Conservation (phyloP, 2,329 filamentous ascomycete species). For the Delphinella strobiligena region DNA sequence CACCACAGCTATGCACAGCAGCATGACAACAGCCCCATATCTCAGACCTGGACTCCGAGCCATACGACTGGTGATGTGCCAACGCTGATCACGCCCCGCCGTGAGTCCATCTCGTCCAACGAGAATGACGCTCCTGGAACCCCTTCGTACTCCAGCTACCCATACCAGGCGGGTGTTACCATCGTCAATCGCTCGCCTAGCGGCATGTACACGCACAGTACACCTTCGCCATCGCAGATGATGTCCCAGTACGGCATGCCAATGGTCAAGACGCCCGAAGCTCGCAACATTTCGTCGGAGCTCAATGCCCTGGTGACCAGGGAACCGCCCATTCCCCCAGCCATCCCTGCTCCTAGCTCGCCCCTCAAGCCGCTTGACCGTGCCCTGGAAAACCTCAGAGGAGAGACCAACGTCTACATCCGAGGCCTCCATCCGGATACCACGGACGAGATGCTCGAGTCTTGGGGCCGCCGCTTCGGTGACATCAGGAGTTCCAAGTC, state of each 20-base stretch:
- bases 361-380: slow-evolving; percentile 85
- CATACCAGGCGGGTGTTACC: slow-evolving; percentile 28
- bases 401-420: slow-evolving; percentile 97
- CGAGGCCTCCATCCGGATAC: slow-evolving; percentile 91
- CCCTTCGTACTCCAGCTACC: slow-evolving; percentile 32
- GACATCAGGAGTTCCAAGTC: slow-evolving; percentile 95
- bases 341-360: slow-evolving; percentile 80
- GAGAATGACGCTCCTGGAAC: slow-evolving; percentile 41
- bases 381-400: slow-evolving; percentile 85
- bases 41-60: slow-evolving; percentile 31
- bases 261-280: slow-evolving; percentile 21
- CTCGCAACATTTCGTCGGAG: slow-evolving; percentile 30
- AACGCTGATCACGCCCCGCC: slow-evolving; percentile 38
- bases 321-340: slow-evolving; percentile 73
- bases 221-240: slow-evolving; percentile 38
- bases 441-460: slow-evolving; percentile 75
- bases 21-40: slow-evolving; percentile 34
- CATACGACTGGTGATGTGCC: slow-evolving; percentile 36
- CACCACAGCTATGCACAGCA: slow-evolving; percentile 31
- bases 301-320: slow-evolving; percentile 41
- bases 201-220: slow-evolving; percentile 35
- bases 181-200: slow-evolving; percentile 39
- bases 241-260: slow-evolving; percentile 32
- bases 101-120: slow-evolving; percentile 40
- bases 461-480: slow-evolving; percentile 79